Base-by-base conservation (phyloP, 2,329 filamentous ascomycete species). In the Colletotrichum falcatum region DNA sequence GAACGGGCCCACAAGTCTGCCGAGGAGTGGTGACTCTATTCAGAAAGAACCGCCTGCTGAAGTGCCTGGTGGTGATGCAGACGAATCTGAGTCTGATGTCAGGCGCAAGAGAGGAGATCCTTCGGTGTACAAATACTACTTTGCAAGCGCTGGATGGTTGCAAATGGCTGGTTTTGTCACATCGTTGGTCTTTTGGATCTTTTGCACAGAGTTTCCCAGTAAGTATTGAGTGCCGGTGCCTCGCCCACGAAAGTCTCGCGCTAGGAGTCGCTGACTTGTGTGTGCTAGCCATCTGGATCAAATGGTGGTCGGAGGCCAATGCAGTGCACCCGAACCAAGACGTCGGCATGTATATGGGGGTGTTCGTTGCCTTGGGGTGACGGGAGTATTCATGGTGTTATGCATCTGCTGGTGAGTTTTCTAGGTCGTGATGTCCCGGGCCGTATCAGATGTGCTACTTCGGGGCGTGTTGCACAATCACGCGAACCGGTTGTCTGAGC, bases 61-160 rank as follows among this genome's bases (percentile, higher is more conserved):
- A 44, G 20, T 44, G 4, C 16, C 42, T 16, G 42, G 14, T 16
- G 42, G 42, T 20, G 42, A 44, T 44, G 18, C 42, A 18, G 42
- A 44, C 42, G 42, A 44, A 16, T 44, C 42, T 44, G 3, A 3
- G 42, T 44, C 18, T 44, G 42, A 44, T 44, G 42, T 44, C 42
- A 44, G 18, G 51, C 51, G 51, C 51, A 54, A 54, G 30, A 54
- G 30, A 4, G 51, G 51, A 14, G 51, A 54, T 8, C 26, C 30
- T n/a, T 54, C 18, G 16, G 51, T 54, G 20, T 54, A 54, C 51
- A 35, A 54, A 35, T 54, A 54, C 51, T 54, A 54, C 30, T 54
- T 28, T 54, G 51, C 26, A 2, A 54, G 30, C 30, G 51, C 51
- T 9, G 51, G 51, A 11, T 54, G 26, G 26, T 35, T 54, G 26